phyloP scores from a whole-genome alignment of 2,329 filamentous ascomycete genomes.

The Hawksworthiomyces lignivorus region DNA sequence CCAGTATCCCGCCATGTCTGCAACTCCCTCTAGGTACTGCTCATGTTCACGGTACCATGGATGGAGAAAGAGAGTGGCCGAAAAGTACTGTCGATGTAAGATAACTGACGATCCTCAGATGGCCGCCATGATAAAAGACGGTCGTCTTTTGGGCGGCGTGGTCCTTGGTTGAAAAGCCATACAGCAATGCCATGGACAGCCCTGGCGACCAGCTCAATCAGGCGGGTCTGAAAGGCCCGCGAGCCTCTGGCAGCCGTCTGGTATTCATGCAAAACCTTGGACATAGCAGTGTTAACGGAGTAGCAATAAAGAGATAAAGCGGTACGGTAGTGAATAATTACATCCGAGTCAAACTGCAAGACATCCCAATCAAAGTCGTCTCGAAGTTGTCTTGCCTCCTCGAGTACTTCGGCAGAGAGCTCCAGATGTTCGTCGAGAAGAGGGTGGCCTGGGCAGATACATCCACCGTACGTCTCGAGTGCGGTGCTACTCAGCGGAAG shows the following conservation, averaged over 20 bases:
- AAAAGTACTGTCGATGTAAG: conserved; percentile 1
- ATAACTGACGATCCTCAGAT: conserved; percentile 10
- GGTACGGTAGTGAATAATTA: too few species aligned
- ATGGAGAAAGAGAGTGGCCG: conserved; percentile 21
- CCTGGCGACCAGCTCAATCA: conserved; percentile 24
- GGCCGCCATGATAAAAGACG: conserved; percentile 17
- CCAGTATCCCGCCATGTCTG: conserved; percentile 22
- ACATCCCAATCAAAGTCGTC: too few species aligned
- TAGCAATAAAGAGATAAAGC: too few species aligned
- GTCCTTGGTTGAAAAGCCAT: conserved; percentile 15
- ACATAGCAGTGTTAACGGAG: too few species aligned
- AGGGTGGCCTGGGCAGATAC: too few species aligned
- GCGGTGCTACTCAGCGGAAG: too few species aligned
- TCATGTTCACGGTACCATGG: conserved; percentile 18
- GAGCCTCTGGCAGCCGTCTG: conserved; percentile 17
- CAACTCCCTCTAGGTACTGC: conserved; percentile 22
- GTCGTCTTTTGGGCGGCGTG: conserved; percentile 18
- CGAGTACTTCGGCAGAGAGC: too few species aligned
- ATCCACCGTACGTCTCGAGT: too few species aligned
- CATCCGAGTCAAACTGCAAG: too few species aligned
- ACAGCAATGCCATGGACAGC: conserved; percentile 24
- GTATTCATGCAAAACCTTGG: conserved; percentile 16
- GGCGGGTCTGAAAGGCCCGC: conserved; percentile 18
- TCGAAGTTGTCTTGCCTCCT: too few species aligned
- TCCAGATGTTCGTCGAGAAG: too few species aligned